Evolutionary conservation across 345 rosid genomes (phyloP).

Genomic region (Gossypium herbaceum): DNA sequence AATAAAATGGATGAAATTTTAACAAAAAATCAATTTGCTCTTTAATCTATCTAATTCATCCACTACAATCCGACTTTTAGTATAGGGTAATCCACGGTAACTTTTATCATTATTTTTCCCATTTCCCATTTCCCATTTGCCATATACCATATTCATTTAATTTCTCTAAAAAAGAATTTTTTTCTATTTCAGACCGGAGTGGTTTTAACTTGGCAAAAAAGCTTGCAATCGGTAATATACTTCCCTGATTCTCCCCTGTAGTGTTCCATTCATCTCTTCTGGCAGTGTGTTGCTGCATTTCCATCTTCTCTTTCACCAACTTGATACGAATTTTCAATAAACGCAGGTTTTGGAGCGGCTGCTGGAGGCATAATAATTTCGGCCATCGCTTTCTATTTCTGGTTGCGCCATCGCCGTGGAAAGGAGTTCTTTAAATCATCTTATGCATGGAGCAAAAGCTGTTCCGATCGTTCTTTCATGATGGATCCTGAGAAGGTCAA

Average conservation of each 20-base stretch:
- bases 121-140: not conserved
- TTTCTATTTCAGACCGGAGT: not conserved
- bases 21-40: accelerated
- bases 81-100: too few species aligned
- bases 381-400: slow-evolving; percentile 12
- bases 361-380: slow-evolving; percentile 19
- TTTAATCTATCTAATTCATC: too few species aligned
- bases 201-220: not conserved
- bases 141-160: not conserved
- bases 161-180: not conserved
- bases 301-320: not conserved
- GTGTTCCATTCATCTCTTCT: not conserved
- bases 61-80: too few species aligned
- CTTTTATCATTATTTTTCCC: too few species aligned
- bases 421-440: slow-evolving; percentile 27
- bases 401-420: slow-evolving; percentile 28
- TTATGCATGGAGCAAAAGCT: slow-evolving; percentile 30
- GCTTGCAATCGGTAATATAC: slow-evolving; percentile 28
- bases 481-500: slow-evolving; percentile 45
- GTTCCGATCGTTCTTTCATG: slow-evolving; percentile 39
- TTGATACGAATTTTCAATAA: not conserved
- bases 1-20: too few species aligned
- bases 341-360: slow-evolving; percentile 28
- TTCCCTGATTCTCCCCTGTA: not conserved
- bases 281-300: slow-evolving; percentile 2